Conservation (phyloP, 352 stramenopile species). For the Pythium sukuiense region DNA sequence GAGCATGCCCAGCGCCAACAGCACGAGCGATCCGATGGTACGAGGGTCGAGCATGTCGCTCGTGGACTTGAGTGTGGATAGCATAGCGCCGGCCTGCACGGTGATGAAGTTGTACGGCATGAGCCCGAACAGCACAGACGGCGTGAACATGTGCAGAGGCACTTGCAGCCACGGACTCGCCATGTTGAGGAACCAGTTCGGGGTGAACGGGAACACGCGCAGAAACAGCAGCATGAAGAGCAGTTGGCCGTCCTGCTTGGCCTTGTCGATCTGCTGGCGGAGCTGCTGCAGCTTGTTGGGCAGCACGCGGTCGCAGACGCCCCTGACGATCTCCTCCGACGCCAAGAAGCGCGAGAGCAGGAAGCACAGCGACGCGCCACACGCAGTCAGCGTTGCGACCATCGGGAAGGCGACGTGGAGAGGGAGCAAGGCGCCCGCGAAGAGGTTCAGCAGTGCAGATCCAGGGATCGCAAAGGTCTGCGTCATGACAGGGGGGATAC, state of each 20-base stretch:
- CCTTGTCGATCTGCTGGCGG: slow-evolving; percentile 53
- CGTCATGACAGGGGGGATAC: not conserved
- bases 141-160: slow-evolving; percentile 62
- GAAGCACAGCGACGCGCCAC: slow-evolving; percentile 72
- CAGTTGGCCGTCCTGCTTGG: slow-evolving; percentile 44
- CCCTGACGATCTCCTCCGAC: slow-evolving; percentile 57
- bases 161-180: slow-evolving; percentile 78
- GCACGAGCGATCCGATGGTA: slow-evolving; percentile 55
- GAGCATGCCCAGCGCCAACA: slow-evolving; percentile 67
- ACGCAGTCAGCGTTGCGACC: slow-evolving; percentile 60
- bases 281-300: slow-evolving; percentile 57
- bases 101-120: slow-evolving; percentile 87
- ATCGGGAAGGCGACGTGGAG: slow-evolving; percentile 67
- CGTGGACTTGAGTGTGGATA: slow-evolving; percentile 65
- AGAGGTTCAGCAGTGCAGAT: slow-evolving; percentile 73
- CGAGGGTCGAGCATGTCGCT: slow-evolving; percentile 63
- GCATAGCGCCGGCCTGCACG: slow-evolving; percentile 71
- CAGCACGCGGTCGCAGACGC: slow-evolving; percentile 57
- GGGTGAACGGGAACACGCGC: slow-evolving; percentile 79
- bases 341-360: slow-evolving; percentile 64
- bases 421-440: slow-evolving; percentile 66
- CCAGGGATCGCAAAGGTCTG: slow-evolving; percentile 84
- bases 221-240: slow-evolving; percentile 73
- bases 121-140: slow-evolving; percentile 63
- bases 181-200: slow-evolving; percentile 87